Base-by-base conservation (phyloP, 2,329 filamentous ascomycete species). In the Penicillium italicum region DNA sequence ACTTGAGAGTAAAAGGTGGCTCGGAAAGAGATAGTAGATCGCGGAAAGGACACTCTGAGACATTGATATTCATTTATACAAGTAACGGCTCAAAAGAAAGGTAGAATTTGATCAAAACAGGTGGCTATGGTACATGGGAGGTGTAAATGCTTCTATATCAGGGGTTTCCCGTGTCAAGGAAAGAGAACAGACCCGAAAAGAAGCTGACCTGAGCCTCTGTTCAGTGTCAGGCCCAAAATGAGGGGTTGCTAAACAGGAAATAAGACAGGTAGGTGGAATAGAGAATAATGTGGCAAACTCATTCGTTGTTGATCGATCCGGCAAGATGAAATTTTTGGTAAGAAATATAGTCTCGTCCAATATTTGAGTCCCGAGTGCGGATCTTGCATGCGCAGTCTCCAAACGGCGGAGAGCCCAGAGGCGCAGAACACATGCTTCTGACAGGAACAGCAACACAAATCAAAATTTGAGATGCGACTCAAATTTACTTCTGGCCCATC, bases 61-160 rank as follows among this genome's bases (percentile, higher is more conserved):
- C n/a, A 53, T 46, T 24, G 22, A 47, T 30, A 42, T 56, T 44
- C 47, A 45, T 55, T 51, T 55, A 45, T 55, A 51, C 36, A 52
- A 31, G 48, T 41, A 37, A 47, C 2, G 44, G 49, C 37, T 43
- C 30, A 20, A 43, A 40, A 26, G 24, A 36, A 47, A 45, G 24
- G 41, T 43, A 18, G 42, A 37, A 46, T 51, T 51, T 30, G 14
- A 50, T 55, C 47, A 50, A 34, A 51, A 51, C 20, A 55, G 53
- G 42, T 51, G 47, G 52, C 48, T 58, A 58, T 58, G 53, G 38
- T 56, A 58, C 52, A 56, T 58, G 52, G 26, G 44, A 48, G 50
- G 28, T 52, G 53, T 38, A 43, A 48, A 51, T 58, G 36, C 36
- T 46, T 49, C 50, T 30, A 43, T 36, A 47, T 48, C 28, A 49